Percentiles rank a stretch among this genome's conserved stretches.
phyloP scores from a whole-genome alignment of 1,284 basidiomycete species.

The Taiwanofungus camphoratus region DNA sequence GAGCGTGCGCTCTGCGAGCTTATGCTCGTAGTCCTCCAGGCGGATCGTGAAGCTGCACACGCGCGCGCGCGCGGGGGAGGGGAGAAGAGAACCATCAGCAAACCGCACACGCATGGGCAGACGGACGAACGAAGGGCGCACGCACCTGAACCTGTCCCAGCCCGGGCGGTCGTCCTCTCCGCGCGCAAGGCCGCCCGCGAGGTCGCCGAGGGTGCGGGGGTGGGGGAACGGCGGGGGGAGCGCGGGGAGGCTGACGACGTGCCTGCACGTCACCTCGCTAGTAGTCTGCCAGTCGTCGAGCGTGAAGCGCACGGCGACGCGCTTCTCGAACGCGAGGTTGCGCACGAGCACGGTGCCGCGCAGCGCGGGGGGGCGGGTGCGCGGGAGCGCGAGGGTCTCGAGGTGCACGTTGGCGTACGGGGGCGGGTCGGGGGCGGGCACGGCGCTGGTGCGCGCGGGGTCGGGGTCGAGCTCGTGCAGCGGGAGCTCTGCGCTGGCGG shows the following conservation, averaged over 20 bases:
- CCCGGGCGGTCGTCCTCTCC: constrained; percentile 18
- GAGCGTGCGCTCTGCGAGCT: constrained; percentile 60
- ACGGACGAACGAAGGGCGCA: constrained; percentile 7
- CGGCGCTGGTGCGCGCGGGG: constrained; percentile 30
- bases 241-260: constrained; percentile 49
- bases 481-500: constrained; percentile 16
- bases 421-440: constrained; percentile 35
- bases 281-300: constrained; percentile 93
- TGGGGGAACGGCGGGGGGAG: constrained; percentile 35
- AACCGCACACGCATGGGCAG: neutral
- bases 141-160: constrained; percentile 34
- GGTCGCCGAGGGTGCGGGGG: constrained; percentile 29
- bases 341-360: constrained; percentile 58
- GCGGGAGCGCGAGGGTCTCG: constrained; percentile 42
- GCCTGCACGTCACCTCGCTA: constrained; percentile 74
- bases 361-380: constrained; percentile 38
- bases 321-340: constrained; percentile 86
- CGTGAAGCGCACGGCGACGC: constrained; percentile 84
- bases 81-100: neutral
- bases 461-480: constrained; percentile 39
- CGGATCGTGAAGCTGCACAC: constrained; percentile 56
- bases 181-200: constrained; percentile 24
- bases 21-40: constrained; percentile 69
- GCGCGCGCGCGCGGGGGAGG: too few relatives aligned
- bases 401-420: constrained; percentile 41